These are phyloP conservation scores for Pueraria montana DNA, from an alignment of 306 rosid genomes.

Conservation along the genomic window DNA sequence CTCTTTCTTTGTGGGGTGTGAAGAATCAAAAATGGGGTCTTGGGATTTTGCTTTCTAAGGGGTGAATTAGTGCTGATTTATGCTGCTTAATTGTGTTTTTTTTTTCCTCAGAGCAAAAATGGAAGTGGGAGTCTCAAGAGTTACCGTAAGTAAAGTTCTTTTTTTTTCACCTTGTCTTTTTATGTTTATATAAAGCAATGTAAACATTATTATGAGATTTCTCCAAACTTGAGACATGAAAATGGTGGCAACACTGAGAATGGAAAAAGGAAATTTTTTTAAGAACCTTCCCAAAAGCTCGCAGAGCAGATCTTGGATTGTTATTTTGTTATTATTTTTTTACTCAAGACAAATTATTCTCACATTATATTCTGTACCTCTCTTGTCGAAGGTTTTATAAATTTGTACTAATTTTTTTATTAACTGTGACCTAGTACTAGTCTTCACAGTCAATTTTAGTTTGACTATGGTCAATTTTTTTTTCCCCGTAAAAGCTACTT, in stretches of 20 bases:
- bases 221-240: background rate
- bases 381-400: background rate
- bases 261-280: conserved; percentile 20
- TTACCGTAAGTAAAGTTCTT: conserved; percentile 47
- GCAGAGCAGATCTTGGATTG: conserved; percentile 5
- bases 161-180: background rate
- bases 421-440: background rate
- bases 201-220: too few species aligned
- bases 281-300: background rate
- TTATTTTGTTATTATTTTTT: background rate
- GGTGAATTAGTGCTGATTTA: conserved; percentile 19
- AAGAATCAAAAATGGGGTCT: conserved; percentile 21
- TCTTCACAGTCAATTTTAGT: conserved; percentile 19
- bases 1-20: background rate
- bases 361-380: background rate
- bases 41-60: conserved; percentile 1
- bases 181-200: background rate
- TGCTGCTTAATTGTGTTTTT: conserved; percentile 18
- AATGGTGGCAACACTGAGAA: conserved; percentile 19
- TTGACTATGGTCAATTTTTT: conserved; percentile 41
- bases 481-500: conserved; percentile 18
- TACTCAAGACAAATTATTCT: background rate
- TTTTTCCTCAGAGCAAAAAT: conserved; percentile 47
- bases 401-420: background rate
- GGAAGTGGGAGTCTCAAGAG: conserved; percentile 52